phyloP scores from a whole-genome alignment of 176 grass and related monocot species.

The Triticum monococcum region DNA sequence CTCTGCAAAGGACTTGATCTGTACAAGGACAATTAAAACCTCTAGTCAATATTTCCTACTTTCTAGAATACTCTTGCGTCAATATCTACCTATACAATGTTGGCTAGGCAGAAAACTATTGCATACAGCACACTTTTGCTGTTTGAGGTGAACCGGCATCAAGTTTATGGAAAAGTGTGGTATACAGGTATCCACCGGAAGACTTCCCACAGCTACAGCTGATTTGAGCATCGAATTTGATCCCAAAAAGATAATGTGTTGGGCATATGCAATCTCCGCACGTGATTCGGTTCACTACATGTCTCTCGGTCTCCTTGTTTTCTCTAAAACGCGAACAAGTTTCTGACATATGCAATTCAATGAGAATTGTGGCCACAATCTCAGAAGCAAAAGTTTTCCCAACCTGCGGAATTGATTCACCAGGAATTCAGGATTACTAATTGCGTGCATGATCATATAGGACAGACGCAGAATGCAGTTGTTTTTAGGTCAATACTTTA shows the following conservation, averaged over 20 bases:
- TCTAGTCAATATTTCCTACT: not conserved
- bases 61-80: not conserved
- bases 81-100: no score
- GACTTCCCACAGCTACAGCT: not conserved
- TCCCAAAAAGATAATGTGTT: constrained; percentile 24
- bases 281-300: not conserved
- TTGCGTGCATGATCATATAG: not conserved
- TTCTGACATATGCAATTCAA: constrained; percentile 23
- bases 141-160: constrained; percentile 19
- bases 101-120: not conserved
- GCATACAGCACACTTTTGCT: constrained; percentile 5
- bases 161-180: constrained; percentile 15
- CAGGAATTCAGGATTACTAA: not conserved
- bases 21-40: not conserved
- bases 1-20: not conserved
- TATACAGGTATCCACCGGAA: not conserved
- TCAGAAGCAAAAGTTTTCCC: not conserved
- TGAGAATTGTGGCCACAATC: not conserved
- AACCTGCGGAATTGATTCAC: not conserved
- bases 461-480: constrained; percentile 7
- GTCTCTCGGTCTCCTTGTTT: not conserved
- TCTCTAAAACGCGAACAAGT: not conserved
- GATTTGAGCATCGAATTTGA: not conserved
- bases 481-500: not conserved
- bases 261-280: constrained; percentile 20